Percentiles rank a stretch among this genome's conserved stretches.
phyloP scores from a whole-genome alignment of 2,329 filamentous ascomycete species.

The Dothideomycetes sp. region DNA sequence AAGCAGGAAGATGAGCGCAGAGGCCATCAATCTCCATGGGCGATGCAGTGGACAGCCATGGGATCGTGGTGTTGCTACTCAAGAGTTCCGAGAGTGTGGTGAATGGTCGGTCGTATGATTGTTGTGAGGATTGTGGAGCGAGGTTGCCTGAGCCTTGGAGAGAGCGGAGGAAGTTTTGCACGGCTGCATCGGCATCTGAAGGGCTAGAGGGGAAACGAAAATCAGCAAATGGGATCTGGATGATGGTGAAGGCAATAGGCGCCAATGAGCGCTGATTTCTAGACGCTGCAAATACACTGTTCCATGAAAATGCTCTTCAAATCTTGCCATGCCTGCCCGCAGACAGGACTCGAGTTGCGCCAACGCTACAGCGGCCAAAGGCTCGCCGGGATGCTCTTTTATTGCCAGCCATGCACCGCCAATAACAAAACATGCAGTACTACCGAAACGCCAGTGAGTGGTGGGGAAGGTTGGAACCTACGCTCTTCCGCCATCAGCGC shows the following conservation, averaged over 20 bases:
- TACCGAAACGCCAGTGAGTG: not conserved
- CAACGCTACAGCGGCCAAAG: slow-evolving; percentile 12
- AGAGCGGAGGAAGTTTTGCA: slow-evolving; percentile 82
- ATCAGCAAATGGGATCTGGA: slow-evolving; percentile 3
- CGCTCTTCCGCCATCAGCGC: slow-evolving; percentile 96
- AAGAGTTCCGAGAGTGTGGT: slow-evolving; percentile 82
- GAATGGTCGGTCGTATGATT: slow-evolving; percentile 53
- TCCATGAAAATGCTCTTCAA: not conserved
- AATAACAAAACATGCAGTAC: not conserved
- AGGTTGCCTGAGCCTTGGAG: slow-evolving; percentile 47
- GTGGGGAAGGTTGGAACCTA: slow-evolving; percentile 54
- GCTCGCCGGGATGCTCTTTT: not conserved
- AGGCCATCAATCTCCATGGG: slow-evolving; percentile 58
- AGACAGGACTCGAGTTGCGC: not conserved
- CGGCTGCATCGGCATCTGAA: slow-evolving; percentile 61
- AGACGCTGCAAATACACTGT: not conserved
- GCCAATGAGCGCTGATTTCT: not conserved
- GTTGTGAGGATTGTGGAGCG: slow-evolving; percentile 13
- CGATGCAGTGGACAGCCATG: slow-evolving; percentile 60
- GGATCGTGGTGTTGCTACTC: slow-evolving; percentile 63
- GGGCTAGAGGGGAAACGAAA: slow-evolving; percentile 36
- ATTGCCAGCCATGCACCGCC: not conserved
- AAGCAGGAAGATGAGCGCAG: slow-evolving; percentile 66
- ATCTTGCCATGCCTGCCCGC: not conserved
- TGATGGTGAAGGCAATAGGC: not conserved